Percentiles rank a stretch among this genome's conserved stretches.
Conservation (phyloP, 495 filamentous ascomycete species). For the Parathielavia appendiculata region DNA sequence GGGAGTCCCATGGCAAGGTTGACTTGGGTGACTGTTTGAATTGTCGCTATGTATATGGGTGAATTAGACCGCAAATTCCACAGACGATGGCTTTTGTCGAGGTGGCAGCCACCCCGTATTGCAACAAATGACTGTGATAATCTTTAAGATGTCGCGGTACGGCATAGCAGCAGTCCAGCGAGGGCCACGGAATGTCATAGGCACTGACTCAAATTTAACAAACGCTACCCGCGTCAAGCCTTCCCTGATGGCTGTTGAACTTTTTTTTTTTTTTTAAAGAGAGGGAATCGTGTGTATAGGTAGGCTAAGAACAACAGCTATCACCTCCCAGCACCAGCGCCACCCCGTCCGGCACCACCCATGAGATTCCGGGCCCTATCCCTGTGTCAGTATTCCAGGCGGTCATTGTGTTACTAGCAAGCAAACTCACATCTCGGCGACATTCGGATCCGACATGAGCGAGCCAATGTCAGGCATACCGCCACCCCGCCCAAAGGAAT, state of each 20-base stretch:
- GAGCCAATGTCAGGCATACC: slow-evolving; percentile 79
- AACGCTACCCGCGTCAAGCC: no score
- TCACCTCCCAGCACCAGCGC: slow-evolving; percentile 22
- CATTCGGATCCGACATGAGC: slow-evolving; percentile 84
- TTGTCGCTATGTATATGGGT: not conserved
- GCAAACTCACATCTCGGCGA: slow-evolving; percentile 83
- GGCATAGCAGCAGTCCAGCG: no score
- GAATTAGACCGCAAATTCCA: not conserved
- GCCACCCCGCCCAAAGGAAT: slow-evolving; percentile 48
- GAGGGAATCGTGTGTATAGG: not conserved
- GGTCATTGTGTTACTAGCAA: not conserved
- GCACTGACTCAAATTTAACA: no score
- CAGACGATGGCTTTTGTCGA: not conserved
- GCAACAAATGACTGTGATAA: no score
- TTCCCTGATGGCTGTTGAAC: not conserved
- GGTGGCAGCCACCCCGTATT: no score
- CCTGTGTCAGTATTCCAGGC: slow-evolving; percentile 2
- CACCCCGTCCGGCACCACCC: slow-evolving; percentile 53
- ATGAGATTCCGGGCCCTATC: slow-evolving; percentile 71
- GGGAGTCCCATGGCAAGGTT: not conserved
- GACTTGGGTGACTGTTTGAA: not conserved
- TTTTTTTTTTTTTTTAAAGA: no score
- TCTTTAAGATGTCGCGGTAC: no score
- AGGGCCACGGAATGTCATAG: no score
- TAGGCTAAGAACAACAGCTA: not conserved